These are phyloP conservation scores for Leccinum sublutescens DNA, from an alignment of 768 basidiomycete species.

Conservation along the genomic window DNA sequence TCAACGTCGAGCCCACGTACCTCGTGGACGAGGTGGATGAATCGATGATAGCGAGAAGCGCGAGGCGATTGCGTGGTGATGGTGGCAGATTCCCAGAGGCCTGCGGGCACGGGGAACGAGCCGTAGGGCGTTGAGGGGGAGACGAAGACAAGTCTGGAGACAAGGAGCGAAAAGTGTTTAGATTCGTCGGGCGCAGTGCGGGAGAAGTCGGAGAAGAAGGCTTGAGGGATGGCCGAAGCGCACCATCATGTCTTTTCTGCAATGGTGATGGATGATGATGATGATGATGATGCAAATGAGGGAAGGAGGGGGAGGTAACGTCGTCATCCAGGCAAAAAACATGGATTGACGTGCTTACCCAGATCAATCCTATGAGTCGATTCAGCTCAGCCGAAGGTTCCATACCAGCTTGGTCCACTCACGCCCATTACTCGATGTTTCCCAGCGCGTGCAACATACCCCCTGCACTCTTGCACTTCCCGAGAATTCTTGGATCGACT, in stretches of 20 bases:
- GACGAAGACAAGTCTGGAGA: background rate
- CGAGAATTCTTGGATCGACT: constrained; percentile 58
- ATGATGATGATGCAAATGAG: background rate
- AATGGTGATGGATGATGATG: no score
- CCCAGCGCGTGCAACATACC: background rate
- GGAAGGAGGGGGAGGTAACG: background rate
- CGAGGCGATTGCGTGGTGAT: background rate
- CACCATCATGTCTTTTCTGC: background rate
- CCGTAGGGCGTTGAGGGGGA: background rate
- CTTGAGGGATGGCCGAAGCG: background rate
- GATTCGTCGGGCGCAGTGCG: background rate
- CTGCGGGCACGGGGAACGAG: background rate
- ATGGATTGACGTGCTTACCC: background rate
- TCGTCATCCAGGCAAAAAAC: background rate
- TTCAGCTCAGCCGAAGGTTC: background rate
- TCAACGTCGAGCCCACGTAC: background rate
- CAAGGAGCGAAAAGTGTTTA: background rate
- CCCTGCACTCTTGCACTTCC: constrained; percentile 55
- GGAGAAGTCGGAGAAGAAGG: background rate
- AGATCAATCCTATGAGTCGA: background rate
- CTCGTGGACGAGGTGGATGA: constrained; percentile 85
- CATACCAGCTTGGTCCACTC: background rate
- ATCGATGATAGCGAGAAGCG: constrained; percentile 33
- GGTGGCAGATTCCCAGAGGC: background rate
- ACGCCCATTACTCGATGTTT: background rate